Base-by-base conservation (phyloP, 1,284 basidiomycete genomes). In the Leucoagaricus sp. region DNA sequence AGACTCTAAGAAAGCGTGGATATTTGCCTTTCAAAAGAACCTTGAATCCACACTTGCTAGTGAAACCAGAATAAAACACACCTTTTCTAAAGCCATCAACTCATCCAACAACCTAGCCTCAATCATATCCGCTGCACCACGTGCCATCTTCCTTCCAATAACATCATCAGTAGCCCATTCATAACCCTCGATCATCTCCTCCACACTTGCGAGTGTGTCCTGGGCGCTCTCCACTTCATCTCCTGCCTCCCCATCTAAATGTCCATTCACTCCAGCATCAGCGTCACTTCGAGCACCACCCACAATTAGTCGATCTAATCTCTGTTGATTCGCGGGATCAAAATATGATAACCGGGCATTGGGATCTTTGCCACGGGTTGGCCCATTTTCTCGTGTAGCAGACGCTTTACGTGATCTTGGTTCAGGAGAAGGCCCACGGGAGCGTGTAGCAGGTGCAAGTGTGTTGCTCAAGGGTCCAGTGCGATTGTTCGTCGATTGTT, bases 161-260 rank as follows among this genome's bases (percentile, higher is more conserved):
- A 86, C 76, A 69, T 86, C 82, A 61, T 90, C 89, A 60, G 84
- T 85, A 0, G 89, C 86, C 94, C 94, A 98, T 70, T 99, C 96
- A 67, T 98, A 96, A 0, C 96, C 96, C 67, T 99, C 96, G 9
- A 99, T 81, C 93, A 99, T 96, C 69, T 99, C 97, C 69, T 99
- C 97, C 3, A 99, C 93, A 69, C 87, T 96, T 8, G 88, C 78
- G 71, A 97, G 82, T 4, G 91, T 92, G 5, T 88, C 91, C 63
- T 92, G 87, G 10, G 87, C 84, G 52, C 82, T 83, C 63, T 89
- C 90, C 29, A 40, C 44, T 42, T 88, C 89, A 55, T 87, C 85
- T 3, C 80, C 55, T n/a, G 26, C 82, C 36, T 91, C 88, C 1
- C 70, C 71, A 29, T 81, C 83, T 4, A 75, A 72, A 53, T 70